Conservation (phyloP, 2,329 filamentous ascomycete genomes). For the Claviceps sp. region DNA sequence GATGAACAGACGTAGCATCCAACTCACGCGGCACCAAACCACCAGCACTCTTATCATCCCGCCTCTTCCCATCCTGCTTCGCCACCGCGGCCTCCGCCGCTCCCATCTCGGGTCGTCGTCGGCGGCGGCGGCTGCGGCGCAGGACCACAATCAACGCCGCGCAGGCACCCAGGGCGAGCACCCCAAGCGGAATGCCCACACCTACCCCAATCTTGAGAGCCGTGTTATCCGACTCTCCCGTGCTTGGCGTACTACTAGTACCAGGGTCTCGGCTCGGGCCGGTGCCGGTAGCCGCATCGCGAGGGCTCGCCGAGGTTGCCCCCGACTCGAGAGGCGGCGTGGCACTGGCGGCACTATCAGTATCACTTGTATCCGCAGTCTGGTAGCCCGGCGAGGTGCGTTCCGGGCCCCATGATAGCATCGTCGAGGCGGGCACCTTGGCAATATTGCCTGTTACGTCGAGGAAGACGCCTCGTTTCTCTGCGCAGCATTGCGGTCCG, state of each 20-base stretch:
- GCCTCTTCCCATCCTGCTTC: too few relatives aligned
- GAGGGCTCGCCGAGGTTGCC: too few relatives aligned
- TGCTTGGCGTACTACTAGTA: too few relatives aligned
- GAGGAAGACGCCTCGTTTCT: conserved; percentile 1
- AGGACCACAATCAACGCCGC: neutral
- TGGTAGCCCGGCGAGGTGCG: neutral
- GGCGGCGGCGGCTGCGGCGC: neutral
- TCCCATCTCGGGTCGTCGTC: neutral
- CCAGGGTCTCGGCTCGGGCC: too few relatives aligned
- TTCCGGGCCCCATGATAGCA: conserved; percentile 1
- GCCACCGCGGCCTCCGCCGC: neutral
- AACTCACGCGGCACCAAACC: neutral
- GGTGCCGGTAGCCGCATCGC: too few relatives aligned
- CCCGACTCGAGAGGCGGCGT: neutral
- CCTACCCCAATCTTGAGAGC: neutral
- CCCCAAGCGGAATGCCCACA: neutral
- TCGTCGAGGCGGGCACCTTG: neutral
- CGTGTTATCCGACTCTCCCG: neutral
- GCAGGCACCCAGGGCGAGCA: neutral
- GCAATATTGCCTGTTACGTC: conserved; percentile 1
- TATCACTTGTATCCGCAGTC: neutral
- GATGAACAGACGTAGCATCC: neutral
- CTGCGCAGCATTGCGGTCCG: neutral
- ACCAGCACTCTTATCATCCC: neutral
- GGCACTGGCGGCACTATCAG: neutral